These are phyloP conservation scores for Penicillium sp. DNA, from an alignment of 2,329 filamentous ascomycete genomes.

Conservation along the genomic window DNA sequence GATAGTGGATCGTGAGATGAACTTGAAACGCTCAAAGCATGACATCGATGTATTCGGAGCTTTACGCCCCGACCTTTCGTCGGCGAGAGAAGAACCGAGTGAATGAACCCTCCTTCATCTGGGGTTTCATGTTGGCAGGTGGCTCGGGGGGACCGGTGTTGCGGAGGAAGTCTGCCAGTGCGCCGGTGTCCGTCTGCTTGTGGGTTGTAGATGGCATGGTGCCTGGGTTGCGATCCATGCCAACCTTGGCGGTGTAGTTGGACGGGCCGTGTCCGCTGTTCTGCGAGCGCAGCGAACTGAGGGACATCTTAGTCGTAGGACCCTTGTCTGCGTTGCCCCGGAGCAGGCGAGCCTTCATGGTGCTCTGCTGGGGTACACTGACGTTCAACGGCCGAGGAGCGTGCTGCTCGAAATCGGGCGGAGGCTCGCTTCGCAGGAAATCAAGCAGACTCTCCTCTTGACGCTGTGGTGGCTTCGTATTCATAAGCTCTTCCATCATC, in stretches of 20 bases:
- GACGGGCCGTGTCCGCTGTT: conserved; percentile 27
- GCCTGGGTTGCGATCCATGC: conserved; percentile 32
- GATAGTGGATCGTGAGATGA: conserved; percentile 20
- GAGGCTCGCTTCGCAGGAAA: conserved; percentile 45
- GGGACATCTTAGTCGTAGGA: conserved; percentile 30
- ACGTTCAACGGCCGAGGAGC: conserved; percentile 29
- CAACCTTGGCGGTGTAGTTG: conserved; percentile 37
- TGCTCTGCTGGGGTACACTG: conserved; percentile 13
- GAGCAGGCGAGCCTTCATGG: conserved; percentile 35
- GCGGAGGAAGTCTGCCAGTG: conserved; percentile 67
- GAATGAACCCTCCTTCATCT: conserved; percentile 27
- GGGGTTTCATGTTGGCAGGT: conserved; percentile 11
- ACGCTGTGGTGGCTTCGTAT: conserved; percentile 30
- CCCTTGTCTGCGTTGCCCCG: conserved; percentile 29
- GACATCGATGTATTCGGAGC: conserved; percentile 7
- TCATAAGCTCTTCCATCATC: conserved; percentile 39
- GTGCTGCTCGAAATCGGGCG: conserved; percentile 33
- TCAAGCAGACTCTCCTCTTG: conserved; percentile 47
- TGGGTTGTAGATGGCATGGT: conserved; percentile 21
- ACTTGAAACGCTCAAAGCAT: conserved; percentile 22
- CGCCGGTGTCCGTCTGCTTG: conserved; percentile 50
- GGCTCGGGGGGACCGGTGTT: conserved; percentile 60
- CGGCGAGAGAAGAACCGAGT: conserved; percentile 35
- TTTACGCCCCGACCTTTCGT: conserved; percentile 28
- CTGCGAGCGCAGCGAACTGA: conserved; percentile 33